These are phyloP conservation scores for Protoeuglena noctilucae DNA, from an alignment of 139 green algal species.

Conservation along the genomic window DNA sequence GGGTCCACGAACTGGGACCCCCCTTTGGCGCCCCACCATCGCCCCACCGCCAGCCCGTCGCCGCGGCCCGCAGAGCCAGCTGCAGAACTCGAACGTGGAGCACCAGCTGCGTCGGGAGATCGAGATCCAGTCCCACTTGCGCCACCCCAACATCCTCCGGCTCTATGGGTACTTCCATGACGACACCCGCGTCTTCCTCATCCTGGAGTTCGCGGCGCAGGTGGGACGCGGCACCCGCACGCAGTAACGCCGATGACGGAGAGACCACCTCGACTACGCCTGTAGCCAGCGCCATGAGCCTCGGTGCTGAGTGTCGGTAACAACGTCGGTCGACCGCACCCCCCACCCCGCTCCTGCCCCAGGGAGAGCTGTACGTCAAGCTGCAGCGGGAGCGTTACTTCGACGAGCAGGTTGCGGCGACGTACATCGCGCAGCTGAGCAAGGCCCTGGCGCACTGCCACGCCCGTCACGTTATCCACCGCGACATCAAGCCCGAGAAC, in stretches of 20 bases:
- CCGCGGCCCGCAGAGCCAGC: no score
- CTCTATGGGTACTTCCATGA: conserved; percentile 97
- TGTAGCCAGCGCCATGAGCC: no score
- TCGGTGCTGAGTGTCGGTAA: no score
- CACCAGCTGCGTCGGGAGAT: conserved; percentile 94
- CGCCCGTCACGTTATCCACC: conserved; percentile 95
- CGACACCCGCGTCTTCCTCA: conserved; percentile 87
- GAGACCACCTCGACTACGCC: no score
- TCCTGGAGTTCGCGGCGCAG: conserved; percentile 90
- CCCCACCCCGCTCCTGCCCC: no score
- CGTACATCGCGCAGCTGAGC: conserved; percentile 70
- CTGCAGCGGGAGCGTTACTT: conserved; percentile 65
- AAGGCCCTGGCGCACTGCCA: conserved; percentile 88
- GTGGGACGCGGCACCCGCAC: no score
- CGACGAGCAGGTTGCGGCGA: conserved; percentile 63
- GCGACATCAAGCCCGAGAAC: conserved; percentile 99
- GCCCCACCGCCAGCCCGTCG: no score
- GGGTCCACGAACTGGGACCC: no score
- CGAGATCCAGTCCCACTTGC: conserved; percentile 95
- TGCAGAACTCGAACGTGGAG: conserved; percentile 85
- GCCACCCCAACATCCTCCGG: conserved; percentile 94
- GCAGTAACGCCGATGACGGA: no score
- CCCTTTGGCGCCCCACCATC: no score
- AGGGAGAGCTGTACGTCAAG: conserved; percentile 94
- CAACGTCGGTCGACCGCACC: no score